Evolutionary conservation across 139 green algal species (phyloP).

Genomic region (Coelastrella sp.): DNA sequence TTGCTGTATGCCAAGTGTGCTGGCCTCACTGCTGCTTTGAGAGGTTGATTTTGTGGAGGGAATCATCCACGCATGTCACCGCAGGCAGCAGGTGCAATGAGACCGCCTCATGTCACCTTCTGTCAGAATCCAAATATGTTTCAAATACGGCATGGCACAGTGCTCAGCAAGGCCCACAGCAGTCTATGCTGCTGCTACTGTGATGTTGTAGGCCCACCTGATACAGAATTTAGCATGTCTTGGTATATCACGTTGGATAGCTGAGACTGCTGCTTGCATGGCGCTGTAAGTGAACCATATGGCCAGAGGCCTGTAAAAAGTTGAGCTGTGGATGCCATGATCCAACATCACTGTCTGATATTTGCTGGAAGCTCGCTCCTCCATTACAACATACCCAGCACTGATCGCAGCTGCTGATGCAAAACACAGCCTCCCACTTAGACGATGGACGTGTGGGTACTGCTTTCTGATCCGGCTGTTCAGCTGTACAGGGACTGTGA

Average conservation of each 20-base stretch:
- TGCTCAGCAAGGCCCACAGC: background rate
- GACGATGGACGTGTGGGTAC: background rate
- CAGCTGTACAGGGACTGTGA: conserved; percentile 15
- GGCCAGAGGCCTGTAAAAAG: conserved; percentile 32
- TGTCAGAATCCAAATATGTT: too few relatives aligned
- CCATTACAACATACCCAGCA: conserved; percentile 26
- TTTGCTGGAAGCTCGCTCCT: background rate
- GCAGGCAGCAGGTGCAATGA: too few relatives aligned
- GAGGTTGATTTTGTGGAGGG: too few relatives aligned
- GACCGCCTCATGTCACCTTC: too few relatives aligned
- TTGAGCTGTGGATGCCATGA: background rate
- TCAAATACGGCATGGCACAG: too few relatives aligned
- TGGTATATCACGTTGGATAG: background rate
- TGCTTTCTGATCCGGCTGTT: background rate
- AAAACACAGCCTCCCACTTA: background rate
- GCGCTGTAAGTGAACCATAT: conserved; percentile 11
- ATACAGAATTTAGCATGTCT: background rate
- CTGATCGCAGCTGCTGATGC: conserved; percentile 7
- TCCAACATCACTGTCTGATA: background rate
- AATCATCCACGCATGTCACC: too few relatives aligned
- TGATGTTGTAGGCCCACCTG: background rate
- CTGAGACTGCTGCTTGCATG: background rate
- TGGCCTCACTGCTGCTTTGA: too few relatives aligned
- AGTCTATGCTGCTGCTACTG: background rate
- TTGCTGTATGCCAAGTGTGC: too few relatives aligned